phyloP scores from a whole-genome alignment of 306 rosid genomes.

The Ormosia semicastrata region DNA sequence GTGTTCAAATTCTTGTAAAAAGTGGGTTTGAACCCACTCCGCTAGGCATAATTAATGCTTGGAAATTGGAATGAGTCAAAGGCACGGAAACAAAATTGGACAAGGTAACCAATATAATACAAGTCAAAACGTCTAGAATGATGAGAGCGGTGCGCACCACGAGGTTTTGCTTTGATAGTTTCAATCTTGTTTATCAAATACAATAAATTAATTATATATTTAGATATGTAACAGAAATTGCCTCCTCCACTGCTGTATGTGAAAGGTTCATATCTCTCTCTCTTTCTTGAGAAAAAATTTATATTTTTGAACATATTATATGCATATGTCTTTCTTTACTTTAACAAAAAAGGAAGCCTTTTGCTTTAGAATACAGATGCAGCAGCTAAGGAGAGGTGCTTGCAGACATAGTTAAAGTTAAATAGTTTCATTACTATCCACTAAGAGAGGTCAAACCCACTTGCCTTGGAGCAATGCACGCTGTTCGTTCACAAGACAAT shows the following conservation, averaged over 20 bases:
- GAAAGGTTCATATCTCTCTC: background rate
- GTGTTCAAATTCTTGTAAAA: background rate
- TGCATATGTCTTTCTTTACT: background rate
- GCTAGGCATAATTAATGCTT: background rate
- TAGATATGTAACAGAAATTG: background rate
- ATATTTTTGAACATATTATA: background rate
- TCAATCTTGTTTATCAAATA: background rate
- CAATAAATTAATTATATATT: background rate
- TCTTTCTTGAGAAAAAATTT: background rate
- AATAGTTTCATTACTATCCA: background rate
- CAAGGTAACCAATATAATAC: background rate
- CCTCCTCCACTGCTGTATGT: background rate
- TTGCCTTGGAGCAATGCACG: background rate
- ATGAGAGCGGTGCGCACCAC: background rate
- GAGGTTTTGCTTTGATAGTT: background rate
- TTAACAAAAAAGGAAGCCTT: background rate
- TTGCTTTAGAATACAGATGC: background rate
- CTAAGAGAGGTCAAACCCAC: background rate
- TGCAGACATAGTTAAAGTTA: background rate
- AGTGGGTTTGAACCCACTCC: background rate
- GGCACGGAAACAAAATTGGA: slow-evolving; percentile 19
- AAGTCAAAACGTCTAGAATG: slow-evolving; percentile 37
- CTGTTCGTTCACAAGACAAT: background rate
- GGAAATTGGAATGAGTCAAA: slow-evolving; percentile 10
- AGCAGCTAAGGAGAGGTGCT: background rate